These are phyloP conservation scores for Melampsora americana DNA, from an alignment of 1,284 basidiomycete genomes.

Conservation along the genomic window DNA sequence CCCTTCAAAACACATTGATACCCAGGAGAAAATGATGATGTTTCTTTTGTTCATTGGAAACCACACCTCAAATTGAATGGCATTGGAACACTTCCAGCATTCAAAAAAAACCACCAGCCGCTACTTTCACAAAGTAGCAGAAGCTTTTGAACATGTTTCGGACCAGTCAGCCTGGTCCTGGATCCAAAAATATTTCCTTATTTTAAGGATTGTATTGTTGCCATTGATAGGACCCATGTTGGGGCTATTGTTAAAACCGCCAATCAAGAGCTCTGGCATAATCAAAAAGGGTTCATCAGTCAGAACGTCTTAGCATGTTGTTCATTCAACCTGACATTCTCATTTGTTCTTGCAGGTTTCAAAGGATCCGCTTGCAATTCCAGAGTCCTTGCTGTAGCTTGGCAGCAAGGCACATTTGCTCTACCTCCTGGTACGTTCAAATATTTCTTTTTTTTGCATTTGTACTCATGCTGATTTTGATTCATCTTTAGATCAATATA, in stretches of 20 bases:
- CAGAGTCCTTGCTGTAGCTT: slow-evolving; percentile 51
- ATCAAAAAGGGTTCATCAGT: slow-evolving; percentile 51
- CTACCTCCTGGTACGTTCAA: too few relatives aligned
- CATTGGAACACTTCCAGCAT: too few relatives aligned
- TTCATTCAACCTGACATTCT: slow-evolving; percentile 51
- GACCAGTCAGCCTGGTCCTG: not conserved
- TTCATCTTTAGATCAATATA: not conserved
- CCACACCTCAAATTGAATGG: not conserved
- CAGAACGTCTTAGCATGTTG: slow-evolving; percentile 54
- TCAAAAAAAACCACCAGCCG: too few relatives aligned
- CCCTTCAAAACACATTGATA: too few relatives aligned
- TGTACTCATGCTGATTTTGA: not conserved
- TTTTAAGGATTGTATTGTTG: too few relatives aligned
- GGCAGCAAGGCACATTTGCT: slow-evolving; percentile 27
- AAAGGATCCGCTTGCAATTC: slow-evolving; percentile 56
- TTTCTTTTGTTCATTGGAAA: not conserved
- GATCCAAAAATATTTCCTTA: slow-evolving; percentile 38
- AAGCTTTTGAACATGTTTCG: not conserved
- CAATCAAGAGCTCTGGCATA: slow-evolving; percentile 46
- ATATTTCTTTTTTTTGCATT: not conserved
- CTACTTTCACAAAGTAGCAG: too few relatives aligned
- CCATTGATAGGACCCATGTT: slow-evolving; percentile 53
- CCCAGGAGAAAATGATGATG: not conserved
- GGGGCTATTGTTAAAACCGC: slow-evolving; percentile 48
- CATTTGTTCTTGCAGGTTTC: slow-evolving; percentile 54